These are phyloP conservation scores for Xylaria sp. DNA, from an alignment of 2,329 filamentous ascomycete species.

Conservation along the genomic window DNA sequence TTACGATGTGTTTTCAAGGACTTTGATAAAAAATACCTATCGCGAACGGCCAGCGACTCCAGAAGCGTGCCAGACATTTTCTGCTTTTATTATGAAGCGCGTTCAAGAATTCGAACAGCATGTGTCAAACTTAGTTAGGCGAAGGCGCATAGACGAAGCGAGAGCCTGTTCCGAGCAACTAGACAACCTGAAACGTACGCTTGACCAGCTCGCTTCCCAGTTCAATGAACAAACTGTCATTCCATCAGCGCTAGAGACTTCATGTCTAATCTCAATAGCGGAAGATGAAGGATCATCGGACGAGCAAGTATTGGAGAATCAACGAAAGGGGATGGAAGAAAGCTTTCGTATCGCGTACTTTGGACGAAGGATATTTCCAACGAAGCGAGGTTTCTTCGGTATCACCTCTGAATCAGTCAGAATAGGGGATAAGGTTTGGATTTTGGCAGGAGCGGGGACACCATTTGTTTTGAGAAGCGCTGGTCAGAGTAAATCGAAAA, in stretches of 20 bases:
- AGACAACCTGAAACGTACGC: not conserved
- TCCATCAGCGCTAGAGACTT: slow-evolving; percentile 3
- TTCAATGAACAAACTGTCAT: slow-evolving; percentile 14
- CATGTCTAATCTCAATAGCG: slow-evolving; percentile 1
- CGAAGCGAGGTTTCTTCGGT: slow-evolving; percentile 21
- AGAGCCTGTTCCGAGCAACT: not conserved
- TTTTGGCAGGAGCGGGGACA: slow-evolving; percentile 25
- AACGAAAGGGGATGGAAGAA: slow-evolving; percentile 29
- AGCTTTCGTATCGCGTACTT: slow-evolving; percentile 30
- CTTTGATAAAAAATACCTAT: slow-evolving; percentile 26
- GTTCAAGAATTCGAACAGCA: slow-evolving; percentile 17
- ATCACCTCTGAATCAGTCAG: slow-evolving; percentile 27
- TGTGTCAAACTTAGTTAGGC: not conserved
- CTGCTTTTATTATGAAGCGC: slow-evolving; percentile 28
- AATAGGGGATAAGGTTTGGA: slow-evolving; percentile 20
- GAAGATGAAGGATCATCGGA: slow-evolving; percentile 19
- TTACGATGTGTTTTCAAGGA: slow-evolving; percentile 21
- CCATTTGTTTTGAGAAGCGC: slow-evolving; percentile 20
- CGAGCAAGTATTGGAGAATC: slow-evolving; percentile 17
- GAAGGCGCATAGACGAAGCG: not conserved
- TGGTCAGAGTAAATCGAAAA: not conserved
- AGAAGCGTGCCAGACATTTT: slow-evolving; percentile 16
- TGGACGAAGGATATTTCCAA: slow-evolving; percentile 25
- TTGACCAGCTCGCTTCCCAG: not conserved
- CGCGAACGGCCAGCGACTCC: not conserved